Base-by-base conservation (phyloP, 2,329 filamentous ascomycete species). In the Apiospora koreana region DNA sequence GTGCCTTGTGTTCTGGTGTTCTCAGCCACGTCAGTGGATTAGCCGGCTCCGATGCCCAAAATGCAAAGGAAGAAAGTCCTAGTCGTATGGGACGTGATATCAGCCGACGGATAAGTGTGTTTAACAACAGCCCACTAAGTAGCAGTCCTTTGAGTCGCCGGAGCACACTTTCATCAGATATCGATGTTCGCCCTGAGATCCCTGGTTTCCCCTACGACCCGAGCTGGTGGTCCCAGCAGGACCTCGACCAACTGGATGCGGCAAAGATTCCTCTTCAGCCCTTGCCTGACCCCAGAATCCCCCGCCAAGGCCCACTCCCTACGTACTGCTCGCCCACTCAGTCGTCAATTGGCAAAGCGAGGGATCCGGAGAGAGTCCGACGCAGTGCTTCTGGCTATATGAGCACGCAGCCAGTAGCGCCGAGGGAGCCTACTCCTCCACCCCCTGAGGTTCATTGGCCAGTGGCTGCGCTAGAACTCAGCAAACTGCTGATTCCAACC, bases 1-100 rank as follows among this genome's bases (percentile, higher is more conserved):
- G 95, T 71, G 96, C 96, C 10, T 83, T 99, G 66, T 92, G 89
- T 68, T 97, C 94, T 43, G 96, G 96, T 62, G 91, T 98, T 3
- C 83, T 98, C 70, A 97, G 95, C 79, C 96, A 99, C 80, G 80
- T 99, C 23, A 94, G 93, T 75, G 96, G 95, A 7, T 86, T 99
- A 48, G 90, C 90, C 50, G 89, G 89, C 50, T 84, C 84, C 28
- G 87, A 86, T 68, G 81, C 80, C 42, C 77, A 78, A 50, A 73
- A 75, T 48, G 79, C 79, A 35, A 81, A 77, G 69, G 80, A 84
- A 42, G 81, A 82, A 68, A 75, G 71, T 54, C 74, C 72, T 65
- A 82, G 80, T 68, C 86, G 88, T 10, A 81, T 91, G 16, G 87
- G 84, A 16, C 84, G 84, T 66, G 89, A 91, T 72, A 91, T 91